These are phyloP conservation scores for Alternaria ethzedia DNA, from an alignment of 2,329 filamentous ascomycete genomes.

Conservation along the genomic window DNA sequence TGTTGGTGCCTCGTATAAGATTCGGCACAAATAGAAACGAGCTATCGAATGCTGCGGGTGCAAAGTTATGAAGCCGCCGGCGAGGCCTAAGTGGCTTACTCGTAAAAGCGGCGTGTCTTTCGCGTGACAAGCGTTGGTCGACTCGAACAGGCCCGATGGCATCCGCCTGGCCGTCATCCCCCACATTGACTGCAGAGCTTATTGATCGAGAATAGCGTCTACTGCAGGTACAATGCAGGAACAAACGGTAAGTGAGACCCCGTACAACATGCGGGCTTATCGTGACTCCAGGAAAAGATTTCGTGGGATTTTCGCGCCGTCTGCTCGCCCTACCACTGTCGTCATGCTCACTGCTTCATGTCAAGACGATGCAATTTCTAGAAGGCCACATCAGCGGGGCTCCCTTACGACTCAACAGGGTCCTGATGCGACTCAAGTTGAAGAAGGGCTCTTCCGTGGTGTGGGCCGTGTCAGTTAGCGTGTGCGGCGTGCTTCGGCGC, in stretches of 20 bases:
- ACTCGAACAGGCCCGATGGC: conserved; percentile 36
- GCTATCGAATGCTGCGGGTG: conserved; percentile 42
- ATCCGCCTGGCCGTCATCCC: conserved; percentile 21
- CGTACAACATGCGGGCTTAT: conserved; percentile 21
- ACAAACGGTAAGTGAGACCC: conserved; percentile 25
- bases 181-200: conserved; percentile 40
- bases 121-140: conserved; percentile 37
- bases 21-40: conserved; percentile 44
- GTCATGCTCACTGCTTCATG: conserved; percentile 13
- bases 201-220: conserved; percentile 38
- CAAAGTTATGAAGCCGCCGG: conserved; percentile 31
- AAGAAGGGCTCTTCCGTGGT: conserved; percentile 33
- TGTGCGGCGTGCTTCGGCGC: conserved; percentile 37
- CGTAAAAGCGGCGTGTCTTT: conserved; percentile 19
- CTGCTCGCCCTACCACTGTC: conserved; percentile 6
- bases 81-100: conserved; percentile 24
- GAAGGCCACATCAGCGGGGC: conserved; percentile 40
- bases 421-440: conserved; percentile 37
- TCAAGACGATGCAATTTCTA: conserved; percentile 33
- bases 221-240: conserved; percentile 49
- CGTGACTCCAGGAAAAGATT: conserved; percentile 24
- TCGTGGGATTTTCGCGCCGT: conserved; percentile 7
- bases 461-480: conserved; percentile 22
- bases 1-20: conserved; percentile 33
- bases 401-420: conserved; percentile 34